Conservation (phyloP, 2,329 filamentous ascomycete species). For the Mollisia scopiformis region DNA sequence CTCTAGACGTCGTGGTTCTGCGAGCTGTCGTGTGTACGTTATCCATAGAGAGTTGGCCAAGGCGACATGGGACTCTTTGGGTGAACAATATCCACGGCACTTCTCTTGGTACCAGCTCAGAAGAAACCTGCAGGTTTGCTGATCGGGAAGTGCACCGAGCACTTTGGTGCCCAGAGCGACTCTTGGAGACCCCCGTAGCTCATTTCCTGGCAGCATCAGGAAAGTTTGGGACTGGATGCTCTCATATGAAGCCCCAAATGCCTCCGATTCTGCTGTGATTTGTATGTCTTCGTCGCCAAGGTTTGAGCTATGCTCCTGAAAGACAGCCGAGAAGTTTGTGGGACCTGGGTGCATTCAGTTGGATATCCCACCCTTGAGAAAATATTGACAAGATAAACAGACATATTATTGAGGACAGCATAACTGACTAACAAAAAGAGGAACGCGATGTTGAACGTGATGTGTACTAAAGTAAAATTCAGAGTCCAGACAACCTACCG, state of each 20-base stretch:
- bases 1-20: conserved; percentile 25
- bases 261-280: conserved; percentile 29
- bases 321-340: conserved; percentile 37
- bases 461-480: too few species aligned
- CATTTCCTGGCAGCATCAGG: conserved; percentile 28
- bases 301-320: conserved; percentile 32
- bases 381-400: too few species aligned
- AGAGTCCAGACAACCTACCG: conserved; percentile 8
- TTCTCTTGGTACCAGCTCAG: conserved; percentile 28
- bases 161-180: conserved; percentile 31
- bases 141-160: conserved; percentile 29
- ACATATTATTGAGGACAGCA: too few species aligned
- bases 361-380: too few species aligned
- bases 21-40: conserved; percentile 23
- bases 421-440: too few species aligned
- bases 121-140: conserved; percentile 31
- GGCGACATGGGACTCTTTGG: conserved; percentile 18
- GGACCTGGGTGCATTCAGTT: conserved; percentile 17
- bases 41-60: conserved; percentile 29
- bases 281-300: conserved; percentile 29
- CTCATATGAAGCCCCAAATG: conserved; percentile 20
- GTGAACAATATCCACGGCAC: conserved; percentile 18
- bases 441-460: background rate
- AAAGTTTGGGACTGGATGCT: conserved; percentile 32
- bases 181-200: conserved; percentile 23